Conservation (phyloP, 2,329 filamentous ascomycete genomes). For the Stachybotrys echinatus region DNA sequence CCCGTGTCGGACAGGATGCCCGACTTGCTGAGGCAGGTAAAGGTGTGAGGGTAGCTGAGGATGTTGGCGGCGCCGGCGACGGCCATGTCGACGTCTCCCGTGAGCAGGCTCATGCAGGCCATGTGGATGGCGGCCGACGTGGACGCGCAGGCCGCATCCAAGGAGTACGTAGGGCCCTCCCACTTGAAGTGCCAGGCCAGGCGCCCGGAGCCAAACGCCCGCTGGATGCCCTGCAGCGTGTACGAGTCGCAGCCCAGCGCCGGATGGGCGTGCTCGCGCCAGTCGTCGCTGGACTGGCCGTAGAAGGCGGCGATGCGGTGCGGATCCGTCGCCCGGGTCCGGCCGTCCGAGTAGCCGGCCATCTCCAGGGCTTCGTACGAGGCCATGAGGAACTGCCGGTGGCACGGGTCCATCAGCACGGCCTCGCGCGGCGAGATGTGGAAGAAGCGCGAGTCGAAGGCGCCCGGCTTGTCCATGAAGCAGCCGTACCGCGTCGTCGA, state of each 20-base stretch:
- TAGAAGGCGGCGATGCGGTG: constrained; percentile 67
- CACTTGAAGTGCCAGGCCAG: constrained; percentile 80
- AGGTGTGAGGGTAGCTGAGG: constrained; percentile 61
- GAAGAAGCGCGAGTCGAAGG: constrained; percentile 67
- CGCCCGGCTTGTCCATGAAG: constrained; percentile 58
- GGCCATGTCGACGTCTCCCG: constrained; percentile 72
- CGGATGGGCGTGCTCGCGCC: constrained; percentile 68
- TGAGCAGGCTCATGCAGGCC: constrained; percentile 62
- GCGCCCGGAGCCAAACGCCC: constrained; percentile 51
- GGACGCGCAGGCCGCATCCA: constrained; percentile 77
- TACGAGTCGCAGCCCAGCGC: constrained; percentile 47
- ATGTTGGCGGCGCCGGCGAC: constrained; percentile 72
- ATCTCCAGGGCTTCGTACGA: constrained; percentile 66
- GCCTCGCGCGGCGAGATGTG: constrained; percentile 51
- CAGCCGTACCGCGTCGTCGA: constrained; percentile 28
- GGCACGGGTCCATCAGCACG: constrained; percentile 56
- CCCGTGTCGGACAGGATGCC: constrained; percentile 52
- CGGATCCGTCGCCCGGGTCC: constrained; percentile 54
- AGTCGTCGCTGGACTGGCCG: constrained; percentile 73
- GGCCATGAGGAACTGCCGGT: constrained; percentile 58
- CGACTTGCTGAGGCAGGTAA: constrained; percentile 57
- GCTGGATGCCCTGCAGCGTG: constrained; percentile 42
- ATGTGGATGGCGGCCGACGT: constrained; percentile 67
- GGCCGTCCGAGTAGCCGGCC: constrained; percentile 58
- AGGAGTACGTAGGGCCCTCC: constrained; percentile 63